These are phyloP conservation scores for Gossypium raimondii DNA, from an alignment of 345 rosid species.

Conservation along the genomic window DNA sequence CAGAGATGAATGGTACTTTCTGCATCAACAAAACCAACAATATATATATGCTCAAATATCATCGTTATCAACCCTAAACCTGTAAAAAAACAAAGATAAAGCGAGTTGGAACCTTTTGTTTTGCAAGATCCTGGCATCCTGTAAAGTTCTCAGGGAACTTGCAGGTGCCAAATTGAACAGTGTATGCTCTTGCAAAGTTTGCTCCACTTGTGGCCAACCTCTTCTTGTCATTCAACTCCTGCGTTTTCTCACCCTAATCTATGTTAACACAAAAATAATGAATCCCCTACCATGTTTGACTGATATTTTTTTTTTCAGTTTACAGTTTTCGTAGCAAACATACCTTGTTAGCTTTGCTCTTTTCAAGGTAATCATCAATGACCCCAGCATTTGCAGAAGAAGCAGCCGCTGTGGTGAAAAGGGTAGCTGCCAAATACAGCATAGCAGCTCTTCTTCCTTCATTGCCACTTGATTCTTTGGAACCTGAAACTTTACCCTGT, in stretches of 20 bases:
- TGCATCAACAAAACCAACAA: constrained; percentile 32
- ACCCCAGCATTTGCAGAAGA: constrained; percentile 78
- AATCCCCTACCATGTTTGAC: neutral
- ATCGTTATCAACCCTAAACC: neutral
- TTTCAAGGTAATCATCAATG: constrained; percentile 87
- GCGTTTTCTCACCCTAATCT: neutral
- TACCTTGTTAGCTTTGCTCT: constrained; percentile 96
- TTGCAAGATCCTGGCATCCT: constrained; percentile 98
- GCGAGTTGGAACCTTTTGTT: constrained; percentile 67
- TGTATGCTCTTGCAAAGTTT: constrained; percentile 92
- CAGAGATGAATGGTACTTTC: constrained; percentile 89
- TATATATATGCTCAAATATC: neutral
- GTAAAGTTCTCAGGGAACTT: constrained; percentile 99
- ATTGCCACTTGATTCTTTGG: constrained; percentile 24
- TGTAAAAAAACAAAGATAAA: neutral
- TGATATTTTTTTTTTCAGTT: neutral
- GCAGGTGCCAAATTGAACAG: constrained; percentile 88
- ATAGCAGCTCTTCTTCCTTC: constrained; percentile 78
- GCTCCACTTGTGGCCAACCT: constrained; percentile 96
- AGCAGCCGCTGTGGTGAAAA: constrained; percentile 58
- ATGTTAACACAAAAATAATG: neutral
- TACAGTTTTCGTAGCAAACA: constrained; percentile 10
- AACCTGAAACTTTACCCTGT: constrained; percentile 25
- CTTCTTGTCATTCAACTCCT: constrained; percentile 97
- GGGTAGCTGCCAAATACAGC: constrained; percentile 62